Conservation (phyloP, 2,329 filamentous ascomycete genomes). For the Drechslera avenae region DNA sequence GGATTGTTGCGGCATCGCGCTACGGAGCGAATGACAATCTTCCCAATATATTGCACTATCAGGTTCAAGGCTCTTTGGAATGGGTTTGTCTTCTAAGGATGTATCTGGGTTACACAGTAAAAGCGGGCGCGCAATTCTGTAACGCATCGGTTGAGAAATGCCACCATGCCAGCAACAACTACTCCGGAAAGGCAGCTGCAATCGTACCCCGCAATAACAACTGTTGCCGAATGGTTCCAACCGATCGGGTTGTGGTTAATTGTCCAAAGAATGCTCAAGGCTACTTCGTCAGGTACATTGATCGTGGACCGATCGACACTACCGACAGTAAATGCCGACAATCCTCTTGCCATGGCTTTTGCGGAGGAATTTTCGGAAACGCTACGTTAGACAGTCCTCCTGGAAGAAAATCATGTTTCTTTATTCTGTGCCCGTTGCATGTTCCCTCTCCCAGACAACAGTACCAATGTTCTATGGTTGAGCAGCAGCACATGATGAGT, state of each 20-base stretch:
- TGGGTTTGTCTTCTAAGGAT: no score
- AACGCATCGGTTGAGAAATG: background rate
- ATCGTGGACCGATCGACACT: background rate
- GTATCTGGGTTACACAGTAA: no score
- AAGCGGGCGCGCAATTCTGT: no score
- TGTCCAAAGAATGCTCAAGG: conserved; percentile 32
- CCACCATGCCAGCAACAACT: conserved; percentile 3
- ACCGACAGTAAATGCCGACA: background rate
- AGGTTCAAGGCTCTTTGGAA: no score
- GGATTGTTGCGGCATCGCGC: background rate
- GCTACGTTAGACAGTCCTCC: no score
- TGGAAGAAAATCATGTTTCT: no score
- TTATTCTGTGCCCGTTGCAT: no score
- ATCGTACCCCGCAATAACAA: conserved; percentile 17
- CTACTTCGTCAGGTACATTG: conserved; percentile 9
- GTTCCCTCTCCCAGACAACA: no score
- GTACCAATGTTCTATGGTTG: no score
- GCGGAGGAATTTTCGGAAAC: no score
- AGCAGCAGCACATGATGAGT: no score
- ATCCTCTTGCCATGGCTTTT: background rate
- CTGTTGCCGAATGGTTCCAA: conserved; percentile 3
- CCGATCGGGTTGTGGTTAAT: conserved; percentile 27
- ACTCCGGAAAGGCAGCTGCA: conserved; percentile 20
- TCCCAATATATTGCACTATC: conserved; percentile 4
- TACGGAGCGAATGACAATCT: background rate